phyloP scores from a whole-genome alignment of 169 alveolate genomes.

The Eimeria zaria region DNA sequence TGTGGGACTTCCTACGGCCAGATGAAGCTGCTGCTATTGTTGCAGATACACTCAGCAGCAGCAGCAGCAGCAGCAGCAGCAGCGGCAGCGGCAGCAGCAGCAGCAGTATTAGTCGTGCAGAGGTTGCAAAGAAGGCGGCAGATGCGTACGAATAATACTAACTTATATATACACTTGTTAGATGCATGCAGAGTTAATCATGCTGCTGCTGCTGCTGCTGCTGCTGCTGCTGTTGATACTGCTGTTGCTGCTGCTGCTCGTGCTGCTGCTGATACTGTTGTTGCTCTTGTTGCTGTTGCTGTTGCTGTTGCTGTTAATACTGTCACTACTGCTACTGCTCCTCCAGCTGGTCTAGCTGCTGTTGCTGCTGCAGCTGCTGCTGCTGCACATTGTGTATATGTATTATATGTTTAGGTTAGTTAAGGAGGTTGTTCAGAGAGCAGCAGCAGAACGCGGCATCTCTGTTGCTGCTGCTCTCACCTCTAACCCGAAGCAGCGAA shows the following conservation, averaged over 20 bases:
- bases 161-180: no score
- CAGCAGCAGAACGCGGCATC: slow-evolving; percentile 66
- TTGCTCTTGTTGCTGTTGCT: background rate
- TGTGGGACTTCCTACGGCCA: slow-evolving; percentile 87
- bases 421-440: slow-evolving; percentile 42
- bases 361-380: no score
- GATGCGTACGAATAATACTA: slow-evolving; percentile 55
- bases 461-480: slow-evolving; percentile 66
- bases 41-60: slow-evolving; percentile 35
- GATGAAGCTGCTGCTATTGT: slow-evolving; percentile 79
- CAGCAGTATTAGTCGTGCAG: background rate
- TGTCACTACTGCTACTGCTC: no score
- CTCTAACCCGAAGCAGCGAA: slow-evolving; percentile 25
- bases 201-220: slow-evolving; percentile 13
- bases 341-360: background rate
- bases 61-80: slow-evolving; percentile 40
- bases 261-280: background rate
- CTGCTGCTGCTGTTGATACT: background rate
- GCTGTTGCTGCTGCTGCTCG: background rate
- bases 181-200: background rate
- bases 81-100: background rate
- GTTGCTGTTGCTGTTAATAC: background rate
- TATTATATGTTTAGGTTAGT: slow-evolving; percentile 20
- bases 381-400: background rate
- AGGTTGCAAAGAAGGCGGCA: background rate